phyloP scores from a whole-genome alignment of 2,329 filamentous ascomycete genomes.

The Daldinia sp. region DNA sequence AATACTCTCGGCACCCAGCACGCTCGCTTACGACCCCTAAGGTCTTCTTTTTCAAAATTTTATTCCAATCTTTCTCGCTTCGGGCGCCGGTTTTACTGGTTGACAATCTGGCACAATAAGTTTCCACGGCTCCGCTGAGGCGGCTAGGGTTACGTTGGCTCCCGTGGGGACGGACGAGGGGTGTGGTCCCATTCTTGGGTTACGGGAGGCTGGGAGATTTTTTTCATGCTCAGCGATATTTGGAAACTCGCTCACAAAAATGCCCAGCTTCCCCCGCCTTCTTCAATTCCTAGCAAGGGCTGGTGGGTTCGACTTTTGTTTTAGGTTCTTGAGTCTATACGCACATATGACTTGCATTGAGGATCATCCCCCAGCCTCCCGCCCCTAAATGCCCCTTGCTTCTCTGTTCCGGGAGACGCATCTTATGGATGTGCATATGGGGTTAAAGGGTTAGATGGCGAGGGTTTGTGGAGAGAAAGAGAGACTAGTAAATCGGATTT shows the following conservation, averaged over 20 bases:
- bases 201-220: slow-evolving; percentile 5
- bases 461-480: slow-evolving; percentile 8
- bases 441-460: background rate
- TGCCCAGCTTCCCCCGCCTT: slow-evolving; percentile 6
- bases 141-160: slow-evolving; percentile 17
- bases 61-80: background rate
- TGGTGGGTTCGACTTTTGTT: slow-evolving; percentile 10
- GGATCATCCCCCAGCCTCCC: slow-evolving; percentile 17
- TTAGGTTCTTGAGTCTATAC: slow-evolving; percentile 6
- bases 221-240: no score
- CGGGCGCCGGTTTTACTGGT: slow-evolving; percentile 4
- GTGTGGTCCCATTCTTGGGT: background rate
- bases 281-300: slow-evolving; percentile 18
- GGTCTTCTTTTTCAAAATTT: slow-evolving; percentile 4
- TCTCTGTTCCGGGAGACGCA: slow-evolving; percentile 18
- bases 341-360: slow-evolving; percentile 31
- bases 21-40: slow-evolving; percentile 17
- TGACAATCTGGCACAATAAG: slow-evolving; percentile 2
- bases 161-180: slow-evolving; percentile 12
- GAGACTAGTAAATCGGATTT: background rate
- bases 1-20: background rate
- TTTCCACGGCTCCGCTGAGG: slow-evolving; percentile 19
- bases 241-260: background rate
- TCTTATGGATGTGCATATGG: background rate
- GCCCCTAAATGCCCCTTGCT: slow-evolving; percentile 9